phyloP scores from a whole-genome alignment of 2,329 filamentous ascomycete genomes.

The Fusarium burgessii region DNA sequence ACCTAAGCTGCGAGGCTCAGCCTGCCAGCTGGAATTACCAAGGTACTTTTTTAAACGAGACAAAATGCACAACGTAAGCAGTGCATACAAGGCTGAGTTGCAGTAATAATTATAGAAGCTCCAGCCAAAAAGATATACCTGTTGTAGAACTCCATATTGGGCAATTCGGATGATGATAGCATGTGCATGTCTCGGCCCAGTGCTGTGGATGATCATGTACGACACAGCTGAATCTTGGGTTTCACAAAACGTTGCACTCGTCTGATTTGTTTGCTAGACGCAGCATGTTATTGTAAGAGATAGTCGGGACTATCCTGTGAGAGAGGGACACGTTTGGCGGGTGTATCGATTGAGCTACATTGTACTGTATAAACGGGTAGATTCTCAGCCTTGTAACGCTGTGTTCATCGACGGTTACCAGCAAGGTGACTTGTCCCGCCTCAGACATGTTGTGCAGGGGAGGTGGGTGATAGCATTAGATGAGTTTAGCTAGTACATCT shows the following conservation, averaged over 20 bases:
- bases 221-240: conserved; percentile 5
- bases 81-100: conserved; percentile 22
- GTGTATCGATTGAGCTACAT: conserved; percentile 22
- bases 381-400: conserved; percentile 21
- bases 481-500: conserved; percentile 11
- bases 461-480: not conserved
- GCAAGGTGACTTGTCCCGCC: conserved; percentile 3
- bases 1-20: conserved; percentile 34
- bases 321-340: conserved; percentile 27
- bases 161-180: not conserved
- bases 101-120: not conserved
- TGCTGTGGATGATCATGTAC: conserved; percentile 2
- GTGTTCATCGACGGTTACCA: conserved; percentile 5
- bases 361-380: not conserved
- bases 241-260: conserved; percentile 16
- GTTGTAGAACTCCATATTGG: not conserved
- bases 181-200: conserved; percentile 6
- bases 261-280: conserved; percentile 24
- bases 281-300: conserved; percentile 1
- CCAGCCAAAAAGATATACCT: not conserved
- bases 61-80: conserved; percentile 27
- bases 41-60: not conserved
- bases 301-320: conserved; percentile 15
- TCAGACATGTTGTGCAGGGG: not conserved
- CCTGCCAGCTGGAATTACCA: conserved; percentile 5